Conservation (phyloP, 148 eudicot genomes). For the Rhododendron simsii region DNA sequence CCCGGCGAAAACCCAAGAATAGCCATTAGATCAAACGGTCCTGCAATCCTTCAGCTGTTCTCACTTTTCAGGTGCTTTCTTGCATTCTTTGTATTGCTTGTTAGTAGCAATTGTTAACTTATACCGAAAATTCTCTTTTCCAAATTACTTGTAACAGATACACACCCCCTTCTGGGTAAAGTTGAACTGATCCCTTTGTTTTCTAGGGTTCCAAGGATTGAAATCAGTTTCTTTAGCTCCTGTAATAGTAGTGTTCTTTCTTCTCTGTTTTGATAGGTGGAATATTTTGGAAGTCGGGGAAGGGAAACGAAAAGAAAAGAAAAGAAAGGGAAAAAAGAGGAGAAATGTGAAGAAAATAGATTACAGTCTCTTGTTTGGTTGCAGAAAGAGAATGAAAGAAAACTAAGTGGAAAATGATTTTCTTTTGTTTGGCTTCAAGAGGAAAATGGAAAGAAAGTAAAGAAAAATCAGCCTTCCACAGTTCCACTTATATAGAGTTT, state of each 20-base stretch:
- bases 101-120: too few relatives aligned
- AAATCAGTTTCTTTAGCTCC: neutral
- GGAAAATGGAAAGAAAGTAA: too few relatives aligned
- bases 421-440: too few relatives aligned
- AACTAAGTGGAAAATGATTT: too few relatives aligned
- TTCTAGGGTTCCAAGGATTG: constrained; percentile 11
- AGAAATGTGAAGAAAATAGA: too few relatives aligned
- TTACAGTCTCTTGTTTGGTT: too few relatives aligned
- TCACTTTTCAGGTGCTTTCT: constrained; percentile 1
- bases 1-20: neutral
- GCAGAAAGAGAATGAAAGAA: too few relatives aligned
- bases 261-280: neutral
- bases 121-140: neutral
- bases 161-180: neutral
- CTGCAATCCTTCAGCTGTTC: neutral
- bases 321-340: too few relatives aligned
- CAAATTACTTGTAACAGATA: neutral
- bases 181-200: neutral
- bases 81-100: neutral
- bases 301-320: too few relatives aligned
- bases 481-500: too few relatives aligned
- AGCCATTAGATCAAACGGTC: neutral
- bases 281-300: neutral
- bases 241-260: neutral
- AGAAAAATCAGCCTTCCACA: too few relatives aligned